Conservation (phyloP, 441 rosid species). For the Populus hybrid region DNA sequence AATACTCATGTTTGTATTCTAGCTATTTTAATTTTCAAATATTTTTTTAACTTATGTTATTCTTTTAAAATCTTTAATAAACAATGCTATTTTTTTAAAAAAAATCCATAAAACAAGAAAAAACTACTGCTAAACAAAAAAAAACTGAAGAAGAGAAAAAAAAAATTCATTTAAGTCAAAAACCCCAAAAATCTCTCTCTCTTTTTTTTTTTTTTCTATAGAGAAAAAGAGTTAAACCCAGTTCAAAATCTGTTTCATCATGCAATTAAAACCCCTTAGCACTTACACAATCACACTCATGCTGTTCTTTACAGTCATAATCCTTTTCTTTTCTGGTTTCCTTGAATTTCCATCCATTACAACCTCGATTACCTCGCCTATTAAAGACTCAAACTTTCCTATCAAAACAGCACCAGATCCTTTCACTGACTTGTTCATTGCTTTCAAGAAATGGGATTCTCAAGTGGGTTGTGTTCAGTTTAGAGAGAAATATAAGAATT, state of each 20-base stretch:
- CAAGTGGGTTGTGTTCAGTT: slow-evolving; percentile 76
- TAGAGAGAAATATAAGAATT: slow-evolving; percentile 35
- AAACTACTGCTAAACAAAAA: too few species aligned
- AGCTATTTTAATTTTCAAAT: too few species aligned
- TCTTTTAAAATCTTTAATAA: too few species aligned
- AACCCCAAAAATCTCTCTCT: not conserved
- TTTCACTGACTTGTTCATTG: slow-evolving; percentile 49
- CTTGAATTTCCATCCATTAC: slow-evolving; percentile 65
- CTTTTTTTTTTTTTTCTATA: slow-evolving; percentile 3
- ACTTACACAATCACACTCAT: slow-evolving; percentile 44
- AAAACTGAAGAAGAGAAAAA: not conserved
- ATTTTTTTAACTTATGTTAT: too few species aligned
- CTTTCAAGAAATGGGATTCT: slow-evolving; percentile 74
- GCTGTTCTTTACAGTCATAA: slow-evolving; percentile 55
- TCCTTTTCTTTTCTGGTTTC: slow-evolving; percentile 74
- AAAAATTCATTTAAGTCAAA: not conserved
- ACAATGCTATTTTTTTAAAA: too few species aligned
- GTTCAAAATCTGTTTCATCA: slow-evolving; percentile 16
- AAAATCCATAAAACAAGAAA: too few species aligned
- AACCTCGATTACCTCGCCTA: slow-evolving; percentile 30
- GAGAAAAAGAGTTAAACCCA: slow-evolving; percentile 8
- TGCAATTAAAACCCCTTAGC: slow-evolving; percentile 62
- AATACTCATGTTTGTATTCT: too few species aligned
- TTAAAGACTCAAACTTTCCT: slow-evolving; percentile 12
- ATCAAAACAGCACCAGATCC: slow-evolving; percentile 29